Evolutionary conservation across 2,329 filamentous ascomycete genomes (phyloP).

Genomic region (Colletotrichum sidae): DNA sequence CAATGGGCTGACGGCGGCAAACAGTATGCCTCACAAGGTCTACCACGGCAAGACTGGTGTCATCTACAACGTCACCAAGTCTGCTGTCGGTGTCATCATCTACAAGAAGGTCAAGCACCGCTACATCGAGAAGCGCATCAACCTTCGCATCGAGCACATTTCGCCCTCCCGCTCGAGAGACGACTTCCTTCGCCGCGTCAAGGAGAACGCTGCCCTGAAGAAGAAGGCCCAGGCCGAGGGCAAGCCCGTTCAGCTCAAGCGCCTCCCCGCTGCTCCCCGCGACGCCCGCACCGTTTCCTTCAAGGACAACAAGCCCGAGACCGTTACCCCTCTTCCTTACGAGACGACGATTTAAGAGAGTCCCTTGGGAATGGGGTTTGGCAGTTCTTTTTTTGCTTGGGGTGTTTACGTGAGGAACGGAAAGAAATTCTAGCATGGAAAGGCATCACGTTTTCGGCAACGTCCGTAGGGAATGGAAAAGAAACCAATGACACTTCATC

Average conservation of each 20-base stretch:
- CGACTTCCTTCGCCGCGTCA: constrained; percentile 96
- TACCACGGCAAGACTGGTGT: constrained; percentile 99
- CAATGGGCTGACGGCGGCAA: constrained; percentile 46
- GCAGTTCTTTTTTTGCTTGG: constrained; percentile 40
- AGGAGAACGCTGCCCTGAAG: constrained; percentile 94
- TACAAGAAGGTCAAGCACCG: constrained; percentile 99
- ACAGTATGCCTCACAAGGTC: constrained; percentile 97
- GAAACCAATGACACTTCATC: constrained; percentile 37
- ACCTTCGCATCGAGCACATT: constrained; percentile 98
- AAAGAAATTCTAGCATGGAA: constrained; percentile 40
- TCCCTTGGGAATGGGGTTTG: constrained; percentile 32
- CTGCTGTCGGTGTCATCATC: constrained; percentile 97
- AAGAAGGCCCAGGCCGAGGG: constrained; percentile 92
- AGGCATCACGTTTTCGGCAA: constrained; percentile 40
- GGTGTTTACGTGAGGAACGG: constrained; percentile 41
- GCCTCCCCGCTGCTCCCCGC: constrained; percentile 83
- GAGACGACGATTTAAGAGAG: constrained; percentile 92
- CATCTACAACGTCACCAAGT: constrained; percentile 99
- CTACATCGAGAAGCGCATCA: constrained; percentile 99
- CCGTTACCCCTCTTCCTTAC: constrained; percentile 90
- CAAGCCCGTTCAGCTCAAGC: constrained; percentile 90
- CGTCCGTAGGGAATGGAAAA: constrained; percentile 40
- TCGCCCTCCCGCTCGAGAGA: constrained; percentile 93
- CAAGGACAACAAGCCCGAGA: constrained; percentile 89
- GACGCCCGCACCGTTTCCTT: constrained; percentile 82